Evolutionary conservation across 169 alveolate genomes (phyloP), one percentile per base, ranked within the genome.

Genomic region (Plasmodium chabaudi): DNA sequence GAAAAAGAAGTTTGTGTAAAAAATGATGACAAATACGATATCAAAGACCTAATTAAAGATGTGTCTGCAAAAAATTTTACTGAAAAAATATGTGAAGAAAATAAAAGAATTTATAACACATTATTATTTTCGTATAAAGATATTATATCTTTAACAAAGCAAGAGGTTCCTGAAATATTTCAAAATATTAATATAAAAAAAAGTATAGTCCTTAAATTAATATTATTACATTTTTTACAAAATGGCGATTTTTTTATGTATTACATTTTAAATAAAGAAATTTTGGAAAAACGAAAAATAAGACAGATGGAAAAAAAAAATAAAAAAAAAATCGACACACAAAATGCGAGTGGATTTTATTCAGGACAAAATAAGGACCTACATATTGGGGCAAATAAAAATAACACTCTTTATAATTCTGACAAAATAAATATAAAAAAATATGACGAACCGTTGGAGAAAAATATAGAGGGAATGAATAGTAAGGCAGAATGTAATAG

Each of bases 161-260:
- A 75, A 10, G 77, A 75, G 17, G 49, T 75, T n/a, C 88, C 88
- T 49, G 88, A 75, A 49, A 75, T 75, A 17, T 75, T 75, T 34
- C 63, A 75, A 49, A 34, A 75, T 49, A 44, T 75, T 23, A 27
- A 75, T 21, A 75, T 75, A 63, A 75, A 75, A 47, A 75, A 64
- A 27, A 51, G 21, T 44, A 65, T 75, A 15, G 64, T 75, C 57
- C 75, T 75, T 61, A 75, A 75, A 64, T 75, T 75, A 75, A 75
- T 75, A 49, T 69, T 75, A 39, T 39, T 75, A n/a, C 88, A 75
- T 56, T 75, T 75, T 57, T 64, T 75, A n/a, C 88, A 75, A n/a
- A 75, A 64, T 63, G 88, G 88, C n/a, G 88, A 75, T 64, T 75
- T 75, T 23, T 75, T 75, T 21, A 75, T 75, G 88, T 75, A 75